Evolutionary conservation across 1,139 yeast species (phyloP).

Genomic region (Scheffersomyces parashehatae): DNA sequence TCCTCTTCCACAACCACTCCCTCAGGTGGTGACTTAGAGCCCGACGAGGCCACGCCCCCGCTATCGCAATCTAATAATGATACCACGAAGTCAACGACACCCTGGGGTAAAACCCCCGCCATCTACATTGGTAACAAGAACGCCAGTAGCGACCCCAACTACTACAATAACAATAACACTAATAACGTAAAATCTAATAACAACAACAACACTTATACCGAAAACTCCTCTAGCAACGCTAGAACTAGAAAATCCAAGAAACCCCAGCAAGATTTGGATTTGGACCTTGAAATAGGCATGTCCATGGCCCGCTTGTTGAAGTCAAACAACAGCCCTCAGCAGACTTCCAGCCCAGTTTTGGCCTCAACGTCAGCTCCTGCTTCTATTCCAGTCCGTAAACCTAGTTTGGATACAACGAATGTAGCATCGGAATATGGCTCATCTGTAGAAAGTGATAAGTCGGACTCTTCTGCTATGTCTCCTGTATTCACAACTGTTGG

Average conservation of each 20-base stretch:
- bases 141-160: conserved; percentile 12
- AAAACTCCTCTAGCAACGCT: conserved; percentile 1
- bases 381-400: neutral
- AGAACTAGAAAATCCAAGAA: conserved; percentile 4
- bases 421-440: conserved; percentile 20
- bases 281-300: conserved; percentile 46
- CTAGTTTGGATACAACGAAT: no score
- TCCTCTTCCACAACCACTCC: conserved; percentile 21
- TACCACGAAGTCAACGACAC: conserved; percentile 1
- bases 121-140: conserved; percentile 14
- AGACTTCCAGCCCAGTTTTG: conserved; percentile 11
- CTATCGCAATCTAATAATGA: conserved; percentile 34
- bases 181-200: conserved; percentile 4
- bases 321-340: conserved; percentile 4
- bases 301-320: conserved; percentile 46
- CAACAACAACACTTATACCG: conserved; percentile 1
- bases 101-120: conserved; percentile 11
- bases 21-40: conserved; percentile 38
- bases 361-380: neutral
- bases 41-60: conserved; percentile 49
- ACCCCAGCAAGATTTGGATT: conserved; percentile 14
- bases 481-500: conserved; percentile 40
- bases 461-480: conserved; percentile 26
- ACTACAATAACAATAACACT: conserved; percentile 9
- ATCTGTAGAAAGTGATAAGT: conserved; percentile 42